Percentiles rank a stretch among this genome's conserved stretches.
Conservation (phyloP, 2,329 filamentous ascomycete species). For the Xylariaceae sp. region DNA sequence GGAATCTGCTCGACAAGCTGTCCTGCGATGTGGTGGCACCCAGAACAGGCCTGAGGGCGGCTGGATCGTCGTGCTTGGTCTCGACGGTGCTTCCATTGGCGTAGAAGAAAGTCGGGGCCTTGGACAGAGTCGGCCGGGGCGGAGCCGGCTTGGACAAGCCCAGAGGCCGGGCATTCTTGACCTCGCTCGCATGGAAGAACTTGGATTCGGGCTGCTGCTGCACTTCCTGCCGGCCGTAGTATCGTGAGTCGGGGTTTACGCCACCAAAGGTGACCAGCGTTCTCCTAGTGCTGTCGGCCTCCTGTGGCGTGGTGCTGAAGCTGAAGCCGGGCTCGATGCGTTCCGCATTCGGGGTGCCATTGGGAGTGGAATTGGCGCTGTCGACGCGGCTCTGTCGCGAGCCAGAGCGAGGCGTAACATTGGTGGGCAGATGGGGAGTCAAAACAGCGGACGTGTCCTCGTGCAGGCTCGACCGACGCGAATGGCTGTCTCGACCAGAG, state of each 20-base stretch:
- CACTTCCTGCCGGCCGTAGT: conserved; percentile 19
- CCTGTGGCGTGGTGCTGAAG: conserved; percentile 27
- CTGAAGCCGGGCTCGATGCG: conserved; percentile 30
- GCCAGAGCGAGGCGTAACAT: conserved; percentile 73
- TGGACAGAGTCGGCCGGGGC: too few species aligned
- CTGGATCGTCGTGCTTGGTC: conserved; percentile 27
- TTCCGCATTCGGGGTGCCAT: conserved; percentile 47
- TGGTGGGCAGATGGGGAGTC: conserved; percentile 52
- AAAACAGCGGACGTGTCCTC: conserved; percentile 51
- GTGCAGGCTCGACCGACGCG: conserved; percentile 15
- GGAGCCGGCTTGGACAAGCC: conserved; percentile 14
- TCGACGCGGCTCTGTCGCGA: conserved; percentile 64
- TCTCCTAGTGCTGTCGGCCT: conserved; percentile 21
- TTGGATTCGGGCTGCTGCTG: conserved; percentile 44
- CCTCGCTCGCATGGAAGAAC: conserved; percentile 91
- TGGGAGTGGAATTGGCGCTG: conserved; percentile 60
- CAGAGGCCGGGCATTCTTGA: conserved; percentile 37
- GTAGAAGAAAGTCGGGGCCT: conserved; percentile 46
- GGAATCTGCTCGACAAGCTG: conserved; percentile 54
- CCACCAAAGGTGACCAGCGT: conserved; percentile 34
- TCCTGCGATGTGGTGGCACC: conserved; percentile 27
- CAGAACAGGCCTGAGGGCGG: conserved; percentile 26
- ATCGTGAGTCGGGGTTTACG: conserved; percentile 25
- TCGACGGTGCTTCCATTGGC: conserved; percentile 42
- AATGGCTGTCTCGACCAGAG: conserved; percentile 23